These are phyloP conservation scores for Suillus alpinus DNA, from an alignment of 768 basidiomycete genomes.

Conservation along the genomic window DNA sequence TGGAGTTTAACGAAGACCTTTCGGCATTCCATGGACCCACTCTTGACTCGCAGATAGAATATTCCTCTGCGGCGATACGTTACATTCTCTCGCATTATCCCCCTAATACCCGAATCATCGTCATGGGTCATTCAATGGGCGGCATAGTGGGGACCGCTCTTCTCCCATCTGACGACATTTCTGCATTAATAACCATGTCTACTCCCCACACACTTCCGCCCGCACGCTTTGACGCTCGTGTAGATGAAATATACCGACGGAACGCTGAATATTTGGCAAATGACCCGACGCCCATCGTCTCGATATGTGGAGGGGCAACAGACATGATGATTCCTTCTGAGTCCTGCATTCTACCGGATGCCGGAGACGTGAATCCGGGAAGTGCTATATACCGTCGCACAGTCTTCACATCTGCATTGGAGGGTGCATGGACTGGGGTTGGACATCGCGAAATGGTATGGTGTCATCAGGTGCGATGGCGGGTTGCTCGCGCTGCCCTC, in stretches of 20 bases:
- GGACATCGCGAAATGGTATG: slow-evolving; percentile 97
- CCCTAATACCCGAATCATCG: slow-evolving; percentile 55
- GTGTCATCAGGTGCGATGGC: slow-evolving; percentile 97
- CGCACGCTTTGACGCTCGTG: slow-evolving; percentile 77
- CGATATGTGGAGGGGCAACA: slow-evolving; percentile 88
- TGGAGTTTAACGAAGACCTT: slow-evolving; percentile 96
- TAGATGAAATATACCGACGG: slow-evolving; percentile 68
- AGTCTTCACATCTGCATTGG: slow-evolving; percentile 82
- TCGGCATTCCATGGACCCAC: slow-evolving; percentile 94
- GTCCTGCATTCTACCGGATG: slow-evolving; percentile 61
- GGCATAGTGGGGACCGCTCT: slow-evolving; percentile 85
- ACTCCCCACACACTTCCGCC: slow-evolving; percentile 89
- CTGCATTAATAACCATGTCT: slow-evolving; percentile 91
- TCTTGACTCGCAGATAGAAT: slow-evolving; percentile 75
- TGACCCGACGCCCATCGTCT: slow-evolving; percentile 67
- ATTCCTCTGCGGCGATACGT: slow-evolving; percentile 64
- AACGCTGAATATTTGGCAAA: slow-evolving; percentile 39
- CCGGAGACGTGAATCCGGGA: neutral
- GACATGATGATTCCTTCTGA: slow-evolving; percentile 94
- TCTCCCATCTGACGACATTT: slow-evolving; percentile 63
- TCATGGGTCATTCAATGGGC: slow-evolving; percentile 98
- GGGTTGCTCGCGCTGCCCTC: slow-evolving; percentile 74
- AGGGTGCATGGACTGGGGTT: slow-evolving; percentile 93
- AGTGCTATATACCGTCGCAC: slow-evolving; percentile 47
- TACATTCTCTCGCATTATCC: slow-evolving; percentile 82